Percentiles rank a stretch among this genome's conserved stretches.
Evolutionary conservation across 768 basidiomycete genomes (phyloP).

Genomic region (Termitomyces sp.): DNA sequence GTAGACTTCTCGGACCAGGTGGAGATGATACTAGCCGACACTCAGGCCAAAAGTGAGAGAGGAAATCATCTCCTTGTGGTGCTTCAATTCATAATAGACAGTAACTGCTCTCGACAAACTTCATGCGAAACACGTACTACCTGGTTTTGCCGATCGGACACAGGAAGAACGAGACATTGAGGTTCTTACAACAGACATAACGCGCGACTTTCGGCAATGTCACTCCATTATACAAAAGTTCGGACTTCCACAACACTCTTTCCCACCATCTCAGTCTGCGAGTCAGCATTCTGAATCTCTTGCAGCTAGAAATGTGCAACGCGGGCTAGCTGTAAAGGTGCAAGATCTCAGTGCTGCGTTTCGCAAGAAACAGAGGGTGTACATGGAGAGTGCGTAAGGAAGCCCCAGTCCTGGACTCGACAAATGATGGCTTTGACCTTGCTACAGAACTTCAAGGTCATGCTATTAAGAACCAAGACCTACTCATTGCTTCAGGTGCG

Average conservation of each 20-base stretch:
- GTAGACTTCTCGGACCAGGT: constrained; percentile 92
- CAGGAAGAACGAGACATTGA: constrained; percentile 95
- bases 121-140: constrained; percentile 92
- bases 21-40: constrained; percentile 63
- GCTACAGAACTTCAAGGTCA: constrained; percentile 81
- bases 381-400: constrained; percentile 86
- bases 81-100: constrained; percentile 26
- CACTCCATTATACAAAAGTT: constrained; percentile 74
- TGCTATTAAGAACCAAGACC: constrained; percentile 95
- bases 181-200: constrained; percentile 78
- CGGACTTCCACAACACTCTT: constrained; percentile 50
- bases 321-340: constrained; percentile 91
- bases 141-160: constrained; percentile 92
- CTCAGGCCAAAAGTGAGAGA: constrained; percentile 71
- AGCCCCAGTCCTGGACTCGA: neutral
- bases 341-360: constrained; percentile 91
- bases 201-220: constrained; percentile 70
- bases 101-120: constrained; percentile 90
- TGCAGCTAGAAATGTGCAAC: constrained; percentile 90
- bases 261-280: constrained; percentile 48
- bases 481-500: constrained; percentile 82
- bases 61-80: constrained; percentile 11
- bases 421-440: neutral
- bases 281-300: constrained; percentile 42
- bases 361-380: constrained; percentile 96